Evolutionary conservation across 495 filamentous ascomycete genomes (phyloP).

Genomic region (Daldinia bambusicola): DNA sequence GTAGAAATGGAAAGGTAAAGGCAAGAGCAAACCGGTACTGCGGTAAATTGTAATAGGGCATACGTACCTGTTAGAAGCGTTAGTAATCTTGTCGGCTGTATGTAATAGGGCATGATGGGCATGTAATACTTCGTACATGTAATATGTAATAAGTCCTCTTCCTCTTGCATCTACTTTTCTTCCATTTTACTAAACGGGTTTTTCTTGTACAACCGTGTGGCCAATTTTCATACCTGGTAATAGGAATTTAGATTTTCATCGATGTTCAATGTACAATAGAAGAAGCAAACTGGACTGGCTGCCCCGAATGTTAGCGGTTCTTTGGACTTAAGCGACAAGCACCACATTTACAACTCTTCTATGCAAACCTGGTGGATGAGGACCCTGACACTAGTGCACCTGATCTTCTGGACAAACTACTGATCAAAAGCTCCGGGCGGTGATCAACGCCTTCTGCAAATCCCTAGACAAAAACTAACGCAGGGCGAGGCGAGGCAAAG

Average conservation of each 20-base stretch:
- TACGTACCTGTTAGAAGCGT: background rate
- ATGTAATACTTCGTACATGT: background rate
- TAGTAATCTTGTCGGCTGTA: background rate
- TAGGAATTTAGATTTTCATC: slow-evolving; percentile 18
- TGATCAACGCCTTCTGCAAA: slow-evolving; percentile 15
- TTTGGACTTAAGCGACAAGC: slow-evolving; percentile 36
- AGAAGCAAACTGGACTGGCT: slow-evolving; percentile 8
- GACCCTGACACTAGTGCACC: slow-evolving; percentile 33
- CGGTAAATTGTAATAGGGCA: no score
- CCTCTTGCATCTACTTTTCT: slow-evolving; percentile 9
- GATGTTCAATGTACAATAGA: slow-evolving; percentile 31
- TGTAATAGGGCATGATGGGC: background rate
- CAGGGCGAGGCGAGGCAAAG: no score
- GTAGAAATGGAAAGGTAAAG: no score
- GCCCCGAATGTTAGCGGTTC: slow-evolving; percentile 23
- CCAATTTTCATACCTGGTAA: slow-evolving; percentile 24
- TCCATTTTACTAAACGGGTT: slow-evolving; percentile 24
- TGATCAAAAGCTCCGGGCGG: slow-evolving; percentile 37
- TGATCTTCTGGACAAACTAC: slow-evolving; percentile 29
- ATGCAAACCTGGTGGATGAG: slow-evolving; percentile 23
- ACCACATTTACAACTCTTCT: slow-evolving; percentile 29
- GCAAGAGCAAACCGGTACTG: no score
- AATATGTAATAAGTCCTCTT: no score
- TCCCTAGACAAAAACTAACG: background rate
- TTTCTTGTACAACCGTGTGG: slow-evolving; percentile 28